phyloP scores from a whole-genome alignment of 2,329 filamentous ascomycete genomes.

The Aspergillus sclerotialis region DNA sequence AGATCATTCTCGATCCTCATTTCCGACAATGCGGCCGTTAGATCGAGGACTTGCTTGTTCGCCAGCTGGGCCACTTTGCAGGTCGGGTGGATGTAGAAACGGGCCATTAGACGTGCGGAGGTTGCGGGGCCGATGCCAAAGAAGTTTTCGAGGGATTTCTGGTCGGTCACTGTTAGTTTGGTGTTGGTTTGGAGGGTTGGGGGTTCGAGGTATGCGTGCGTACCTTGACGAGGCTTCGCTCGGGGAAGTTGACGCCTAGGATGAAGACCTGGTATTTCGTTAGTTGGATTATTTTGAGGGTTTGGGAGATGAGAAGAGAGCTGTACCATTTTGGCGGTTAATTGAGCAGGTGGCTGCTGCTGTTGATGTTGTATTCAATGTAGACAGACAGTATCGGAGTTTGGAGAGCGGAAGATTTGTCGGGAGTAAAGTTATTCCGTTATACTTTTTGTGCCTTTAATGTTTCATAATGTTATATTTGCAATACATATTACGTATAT shows the following conservation, averaged over 20 bases:
- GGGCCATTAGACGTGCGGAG: constrained; percentile 72
- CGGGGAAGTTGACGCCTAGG: constrained; percentile 77
- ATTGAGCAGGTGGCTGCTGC: no score
- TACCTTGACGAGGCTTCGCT: constrained; percentile 77
- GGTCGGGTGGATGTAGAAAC: constrained; percentile 77
- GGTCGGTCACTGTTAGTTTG: constrained; percentile 6
- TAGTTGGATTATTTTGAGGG: constrained; percentile 4
- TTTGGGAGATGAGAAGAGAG: no score
- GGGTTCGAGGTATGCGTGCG: constrained; percentile 15
- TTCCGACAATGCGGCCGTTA: constrained; percentile 77
- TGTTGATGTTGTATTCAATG: no score
- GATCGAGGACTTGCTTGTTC: constrained; percentile 68
- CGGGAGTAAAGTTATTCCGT: no score
- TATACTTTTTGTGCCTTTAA: no score
- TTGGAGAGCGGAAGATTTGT: no score
- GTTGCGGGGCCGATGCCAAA: constrained; percentile 72
- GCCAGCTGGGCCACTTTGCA: constrained; percentile 70
- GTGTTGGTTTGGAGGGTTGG: constrained; percentile 3
- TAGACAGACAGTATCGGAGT: no score
- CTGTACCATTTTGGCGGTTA: no score
- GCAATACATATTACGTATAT: no score
- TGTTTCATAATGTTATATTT: no score
- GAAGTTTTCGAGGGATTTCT: constrained; percentile 66
- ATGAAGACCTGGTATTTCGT: constrained; percentile 62
- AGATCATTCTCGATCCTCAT: constrained; percentile 95